Conservation (phyloP, 2,329 filamentous ascomycete genomes). For the Calycina marina region DNA sequence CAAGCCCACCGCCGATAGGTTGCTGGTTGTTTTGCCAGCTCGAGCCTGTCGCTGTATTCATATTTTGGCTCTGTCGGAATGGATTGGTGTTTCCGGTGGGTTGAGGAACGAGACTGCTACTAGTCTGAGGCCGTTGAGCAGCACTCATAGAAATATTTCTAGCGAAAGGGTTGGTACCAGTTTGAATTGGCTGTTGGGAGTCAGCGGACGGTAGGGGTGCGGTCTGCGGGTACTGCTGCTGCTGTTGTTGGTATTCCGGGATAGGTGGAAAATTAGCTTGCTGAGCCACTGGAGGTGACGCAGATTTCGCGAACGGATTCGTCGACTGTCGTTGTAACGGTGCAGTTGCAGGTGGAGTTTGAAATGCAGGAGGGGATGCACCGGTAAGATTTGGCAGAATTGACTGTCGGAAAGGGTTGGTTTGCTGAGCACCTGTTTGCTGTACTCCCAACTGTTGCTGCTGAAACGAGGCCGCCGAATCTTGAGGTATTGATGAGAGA, state of each 20-base stretch:
- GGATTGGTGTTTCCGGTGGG: constrained; percentile 86
- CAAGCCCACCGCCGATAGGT: constrained; percentile 66
- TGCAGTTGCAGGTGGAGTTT: constrained; percentile 28
- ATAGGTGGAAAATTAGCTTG: constrained; percentile 23
- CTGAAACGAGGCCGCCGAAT: constrained; percentile 37
- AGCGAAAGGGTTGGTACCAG: constrained; percentile 60
- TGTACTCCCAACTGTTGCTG: constrained; percentile 26
- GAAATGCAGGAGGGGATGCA: constrained; percentile 25
- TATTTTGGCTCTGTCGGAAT: constrained; percentile 80
- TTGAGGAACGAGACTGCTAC: constrained; percentile 48
- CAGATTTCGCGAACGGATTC: constrained; percentile 71
- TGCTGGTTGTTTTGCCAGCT: constrained; percentile 75
- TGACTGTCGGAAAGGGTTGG: constrained; percentile 89
- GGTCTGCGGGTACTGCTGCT: constrained; percentile 21
- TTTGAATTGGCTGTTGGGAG: constrained; percentile 34
- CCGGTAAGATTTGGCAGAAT: constrained; percentile 52
- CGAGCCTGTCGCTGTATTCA: constrained; percentile 75
- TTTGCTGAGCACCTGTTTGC: constrained; percentile 43
- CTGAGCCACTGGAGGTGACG: constrained; percentile 22
- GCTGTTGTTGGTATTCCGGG: constrained; percentile 23
- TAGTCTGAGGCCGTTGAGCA: constrained; percentile 17
- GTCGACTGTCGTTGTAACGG: constrained; percentile 51
- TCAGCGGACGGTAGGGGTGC: constrained; percentile 8
- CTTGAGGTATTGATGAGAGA: constrained; percentile 43
- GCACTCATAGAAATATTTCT: constrained; percentile 27